Base-by-base conservation (phyloP, 2,329 filamentous ascomycete species). In the Xylariaceae sp. region DNA sequence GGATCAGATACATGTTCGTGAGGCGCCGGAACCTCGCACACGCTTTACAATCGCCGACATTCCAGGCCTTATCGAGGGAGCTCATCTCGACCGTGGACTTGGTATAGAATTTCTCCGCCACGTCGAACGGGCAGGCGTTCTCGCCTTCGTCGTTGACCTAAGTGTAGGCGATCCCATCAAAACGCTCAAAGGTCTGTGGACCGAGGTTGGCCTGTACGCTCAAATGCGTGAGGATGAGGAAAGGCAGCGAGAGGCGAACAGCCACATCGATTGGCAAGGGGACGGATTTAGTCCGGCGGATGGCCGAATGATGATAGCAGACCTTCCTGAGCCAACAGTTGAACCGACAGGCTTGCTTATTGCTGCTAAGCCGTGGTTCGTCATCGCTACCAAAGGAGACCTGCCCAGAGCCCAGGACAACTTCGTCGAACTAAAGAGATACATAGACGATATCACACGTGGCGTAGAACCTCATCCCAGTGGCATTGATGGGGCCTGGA, bases 11-110 rank as follows among this genome's bases (percentile, higher is more conserved):
- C 64, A 62, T 49, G 56, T 65, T 48, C 61, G 57, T 39, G 59
- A 60, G n/a, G 62, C 60, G 12, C 73, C 78, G 46, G 76, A 70
- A 69, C 74, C 81, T 0, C 81, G 91, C 35, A 90, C 87, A 1
- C 85, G 88, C 54, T 96, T 97, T 71, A 95, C 89, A 6, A 87
- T 99, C 56, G 94, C 94, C 12, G 94, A 99, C 69, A 97, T 99
- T 54, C 94, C 94, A 1, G 94, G 94, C 1, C 76, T 99, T 56
- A 90, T 99, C 47, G 86, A 95, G 70, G 91, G 89, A 61, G 94
- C 94, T 0, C 92, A 97, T 72, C 80, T 96, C 6, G 91, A 99
- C 72, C 87, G 86, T 61, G 94, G 94, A 0, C 80, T 99, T 0
- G 94, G 94, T 0, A 84, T 96, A 43, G 90, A 88, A 43, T 99